Evolutionary conservation across 1,284 basidiomycete genomes (phyloP), one percentile per base, ranked within the genome.

Genomic region (Ganoderma resinaceum): DNA sequence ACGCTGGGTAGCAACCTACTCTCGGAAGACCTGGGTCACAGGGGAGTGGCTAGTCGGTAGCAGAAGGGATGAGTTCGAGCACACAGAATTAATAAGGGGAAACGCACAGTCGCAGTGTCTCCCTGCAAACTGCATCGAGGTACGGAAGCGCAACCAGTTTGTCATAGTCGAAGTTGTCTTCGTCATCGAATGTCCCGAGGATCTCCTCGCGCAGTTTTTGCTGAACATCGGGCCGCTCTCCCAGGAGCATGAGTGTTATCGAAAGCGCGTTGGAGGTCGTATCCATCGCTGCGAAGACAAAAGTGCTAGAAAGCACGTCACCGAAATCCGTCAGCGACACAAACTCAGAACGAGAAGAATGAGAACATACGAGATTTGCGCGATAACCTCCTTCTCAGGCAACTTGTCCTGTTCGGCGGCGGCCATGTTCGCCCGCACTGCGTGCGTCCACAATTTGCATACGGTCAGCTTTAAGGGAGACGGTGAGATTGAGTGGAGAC

Each of bases 101-200:
- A 23, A 61, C 12, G 53, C 61, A 75, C 76, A 78, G 59, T 14
- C 80, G 73, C 31, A 81, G 66, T 0, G 79, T 79, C 63, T 81
- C 80, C 11, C 77, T 72, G 60, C 78, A 79, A 23, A 81, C 73
- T 0, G 78, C 80, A 42, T 81, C 80, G 26, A 81, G 73, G 61
- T 75, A 78, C 0, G 80, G 79, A 6, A 81, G 73, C 6, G 68
- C 69, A 37, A 77, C 74, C 23, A 81, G 72, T 2, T 62, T 62
- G 61, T 81, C 79, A 61, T 80, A 78, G 1, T 75, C 63, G 14
- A 79, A 62, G 31, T 78, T 73, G 20, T 64, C 65, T 23, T 65
- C 43, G 20, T 72, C 72, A 38, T 74, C 62, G 1, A 70, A 62
- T 6, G 75, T 75, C 6, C 66, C 66, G 14, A 68, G 46, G 20